These are phyloP conservation scores for Athelia psychrophila DNA, from an alignment of 1,284 basidiomycete species.

Conservation along the genomic window DNA sequence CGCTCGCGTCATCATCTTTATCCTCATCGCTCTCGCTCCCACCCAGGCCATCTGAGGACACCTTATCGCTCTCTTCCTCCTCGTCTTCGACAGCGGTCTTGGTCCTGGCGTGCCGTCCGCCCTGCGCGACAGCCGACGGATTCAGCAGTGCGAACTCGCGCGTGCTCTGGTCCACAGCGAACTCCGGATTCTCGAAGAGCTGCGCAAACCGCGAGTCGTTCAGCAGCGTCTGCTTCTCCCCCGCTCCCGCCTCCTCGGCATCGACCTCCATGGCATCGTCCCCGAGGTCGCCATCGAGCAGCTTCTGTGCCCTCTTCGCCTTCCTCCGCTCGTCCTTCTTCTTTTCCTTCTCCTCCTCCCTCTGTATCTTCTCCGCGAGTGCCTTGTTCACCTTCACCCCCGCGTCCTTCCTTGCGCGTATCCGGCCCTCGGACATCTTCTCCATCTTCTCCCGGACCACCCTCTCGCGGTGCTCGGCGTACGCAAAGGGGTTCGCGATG, in stretches of 20 bases:
- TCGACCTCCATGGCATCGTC: constrained; percentile 43
- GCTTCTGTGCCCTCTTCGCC: constrained; percentile 39
- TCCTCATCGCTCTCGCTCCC: constrained; percentile 43
- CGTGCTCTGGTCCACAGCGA: constrained; percentile 85
- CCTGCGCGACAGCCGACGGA: constrained; percentile 72
- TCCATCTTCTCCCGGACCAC: constrained; percentile 88
- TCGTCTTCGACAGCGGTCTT: constrained; percentile 89
- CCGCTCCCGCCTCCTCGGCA: constrained; percentile 31
- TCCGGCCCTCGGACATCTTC: constrained; percentile 90
- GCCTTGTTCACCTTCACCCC: constrained; percentile 90
- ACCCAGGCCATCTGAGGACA: constrained; percentile 70
- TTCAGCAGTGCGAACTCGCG: constrained; percentile 92
- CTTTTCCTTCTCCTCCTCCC: constrained; percentile 69
- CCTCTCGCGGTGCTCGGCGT: constrained; percentile 91
- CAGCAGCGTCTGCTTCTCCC: constrained; percentile 56
- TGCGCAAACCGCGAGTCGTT: constrained; percentile 89
- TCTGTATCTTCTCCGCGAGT: constrained; percentile 83
- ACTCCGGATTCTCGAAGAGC: constrained; percentile 93
- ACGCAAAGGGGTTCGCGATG: constrained; percentile 95
- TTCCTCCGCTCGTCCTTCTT: constrained; percentile 62
- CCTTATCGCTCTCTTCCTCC: constrained; percentile 82
- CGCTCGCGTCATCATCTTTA: constrained; percentile 32
- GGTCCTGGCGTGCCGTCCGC: constrained; percentile 33
- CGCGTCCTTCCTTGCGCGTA: constrained; percentile 72
- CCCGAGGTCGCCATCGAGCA: constrained; percentile 25